Conservation (phyloP, 805 yeast genomes). For the Candida sphagnicola region DNA sequence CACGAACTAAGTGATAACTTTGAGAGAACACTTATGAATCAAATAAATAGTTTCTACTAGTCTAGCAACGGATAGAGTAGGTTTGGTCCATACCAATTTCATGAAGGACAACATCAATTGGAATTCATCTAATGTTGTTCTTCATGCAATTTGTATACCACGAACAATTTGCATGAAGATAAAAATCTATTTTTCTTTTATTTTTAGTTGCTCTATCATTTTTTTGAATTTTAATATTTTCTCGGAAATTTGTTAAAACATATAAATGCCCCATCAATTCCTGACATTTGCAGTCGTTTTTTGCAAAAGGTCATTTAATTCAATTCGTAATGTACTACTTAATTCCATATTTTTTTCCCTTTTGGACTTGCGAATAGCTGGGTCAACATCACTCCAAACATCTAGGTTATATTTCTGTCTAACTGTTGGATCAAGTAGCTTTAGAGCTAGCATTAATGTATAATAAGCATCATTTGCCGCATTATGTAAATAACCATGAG, state of each 20-base stretch:
- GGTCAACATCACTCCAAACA: not conserved
- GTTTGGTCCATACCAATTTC: not conserved
- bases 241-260: too few relatives aligned
- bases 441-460: slow-evolving; percentile 49
- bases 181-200: not conserved
- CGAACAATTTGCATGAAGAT: not conserved
- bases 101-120: not conserved
- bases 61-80: not conserved
- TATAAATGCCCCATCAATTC: too few relatives aligned
- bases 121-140: not conserved
- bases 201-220: not conserved
- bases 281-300: too few relatives aligned
- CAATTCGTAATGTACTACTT: too few relatives aligned
- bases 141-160: not conserved
- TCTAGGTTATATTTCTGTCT: slow-evolving; percentile 11
- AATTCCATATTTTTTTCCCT: too few relatives aligned
- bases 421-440: slow-evolving; percentile 43
- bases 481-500: slow-evolving; percentile 59
- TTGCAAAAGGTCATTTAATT: too few relatives aligned
- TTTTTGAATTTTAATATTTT: too few relatives aligned
- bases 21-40: slow-evolving; percentile 29
- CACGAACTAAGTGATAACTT: slow-evolving; percentile 17
- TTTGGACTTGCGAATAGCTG: too few relatives aligned
- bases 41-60: slow-evolving; percentile 23
- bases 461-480: slow-evolving; percentile 70